Evolutionary conservation across 176 grass and related monocot species (phyloP), one percentile per base, ranked within the genome.

Genomic region (Poa annua): DNA sequence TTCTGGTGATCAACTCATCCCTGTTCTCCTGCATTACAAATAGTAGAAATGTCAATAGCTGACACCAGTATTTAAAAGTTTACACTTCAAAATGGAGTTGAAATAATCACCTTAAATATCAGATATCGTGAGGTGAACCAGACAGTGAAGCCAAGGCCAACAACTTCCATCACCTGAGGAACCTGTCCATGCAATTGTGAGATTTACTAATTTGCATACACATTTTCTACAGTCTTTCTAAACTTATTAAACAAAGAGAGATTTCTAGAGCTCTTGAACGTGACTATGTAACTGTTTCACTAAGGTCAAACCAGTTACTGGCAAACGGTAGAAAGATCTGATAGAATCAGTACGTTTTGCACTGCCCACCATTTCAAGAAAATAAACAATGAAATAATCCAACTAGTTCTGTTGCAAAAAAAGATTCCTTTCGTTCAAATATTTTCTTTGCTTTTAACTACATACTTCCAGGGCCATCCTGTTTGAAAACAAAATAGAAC

Each of bases 61-160:
- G 32, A 6, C 22, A 24, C 8, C 4, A 0, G 13, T 38, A 71
- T 71, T 79, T 3, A 11, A 6, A 10, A 5, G 7, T 74, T 52
- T 26, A 74, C 2, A 52, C 0, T 74, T 57, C 15, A 25, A 66
- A 78, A 79, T 7, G 35, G 48, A 16, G 36, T n/a, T 69, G 4
- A 39, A 71, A 2, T 11, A 25, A 79, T 81, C 51, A 92, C 96
- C 96, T 99, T 96, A 74, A 96, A 94, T 65, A 99, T 89, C 15
- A 99, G 74, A 85, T 96, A 94, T 60, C 96, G 83, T 4, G 88
- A 88, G 50, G 84, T 89, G 83, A 99, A 99, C 96, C 96, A 99
- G 71, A 93, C 34, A 3, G 93, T 96, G 85, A 93, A 99, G 60
- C 87, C 88, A 45, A 99, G 93, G 52, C 96, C 96, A 17, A 96